These are phyloP conservation scores for Annulohypoxylon nitens DNA, from an alignment of 495 filamentous ascomycete genomes.

Conservation along the genomic window DNA sequence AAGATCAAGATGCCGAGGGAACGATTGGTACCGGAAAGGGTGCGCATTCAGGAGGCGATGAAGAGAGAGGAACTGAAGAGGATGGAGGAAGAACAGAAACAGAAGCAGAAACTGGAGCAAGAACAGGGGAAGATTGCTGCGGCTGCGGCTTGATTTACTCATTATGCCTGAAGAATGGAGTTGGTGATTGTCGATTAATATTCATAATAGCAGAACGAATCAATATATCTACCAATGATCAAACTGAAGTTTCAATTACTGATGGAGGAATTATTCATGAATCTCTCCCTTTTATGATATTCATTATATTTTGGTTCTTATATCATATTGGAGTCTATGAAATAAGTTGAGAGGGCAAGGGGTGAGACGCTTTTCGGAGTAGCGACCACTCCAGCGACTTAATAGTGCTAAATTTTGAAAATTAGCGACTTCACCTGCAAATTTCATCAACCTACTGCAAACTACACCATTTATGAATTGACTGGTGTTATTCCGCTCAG, in stretches of 20 bases:
- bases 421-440: conserved; percentile 9
- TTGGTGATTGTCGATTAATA: too few species aligned
- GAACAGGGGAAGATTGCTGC: conserved; percentile 28
- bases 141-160: conserved; percentile 32
- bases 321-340: not conserved
- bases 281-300: too few species aligned
- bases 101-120: conserved; percentile 11
- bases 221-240: too few species aligned
- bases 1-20: conserved; percentile 69
- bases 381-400: not conserved
- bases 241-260: too few species aligned
- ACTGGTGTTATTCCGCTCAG: not conserved
- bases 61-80: conserved; percentile 60
- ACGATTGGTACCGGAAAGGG: conserved; percentile 55
- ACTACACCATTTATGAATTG: not conserved
- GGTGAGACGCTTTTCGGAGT: not conserved
- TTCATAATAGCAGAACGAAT: too few species aligned
- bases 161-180: too few species aligned
- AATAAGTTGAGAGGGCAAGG: not conserved
- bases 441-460: conserved; percentile 2
- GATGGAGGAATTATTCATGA: too few species aligned
- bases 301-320: not conserved
- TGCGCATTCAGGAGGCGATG: conserved; percentile 64
- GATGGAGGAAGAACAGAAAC: conserved; percentile 51
- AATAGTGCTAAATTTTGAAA: conserved; percentile 18